Evolutionary conservation across 2,329 filamentous ascomycete species (phyloP).

Genomic region (Trichoderma sp.): DNA sequence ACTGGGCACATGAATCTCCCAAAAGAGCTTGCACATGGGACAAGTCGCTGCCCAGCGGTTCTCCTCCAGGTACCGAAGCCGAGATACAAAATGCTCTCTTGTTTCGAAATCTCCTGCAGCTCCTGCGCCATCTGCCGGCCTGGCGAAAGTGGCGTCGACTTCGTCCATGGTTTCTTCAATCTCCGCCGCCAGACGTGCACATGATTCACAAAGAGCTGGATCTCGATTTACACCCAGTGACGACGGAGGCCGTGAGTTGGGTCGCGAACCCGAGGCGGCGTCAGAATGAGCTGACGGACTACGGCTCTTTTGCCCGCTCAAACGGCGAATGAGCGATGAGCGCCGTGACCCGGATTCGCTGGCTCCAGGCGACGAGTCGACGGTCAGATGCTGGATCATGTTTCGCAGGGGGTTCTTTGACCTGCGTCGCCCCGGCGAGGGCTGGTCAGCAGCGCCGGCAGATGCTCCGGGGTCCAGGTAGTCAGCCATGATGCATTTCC

Average conservation of each 20-base stretch:
- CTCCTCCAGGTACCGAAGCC: constrained; percentile 32
- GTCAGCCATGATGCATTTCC: constrained; percentile 30
- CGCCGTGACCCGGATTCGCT: constrained; percentile 31
- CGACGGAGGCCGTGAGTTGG: constrained; percentile 24
- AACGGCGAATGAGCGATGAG: constrained; percentile 35
- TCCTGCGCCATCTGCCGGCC: constrained; percentile 28
- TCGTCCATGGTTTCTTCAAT: constrained; percentile 35
- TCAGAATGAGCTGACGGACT: constrained; percentile 38
- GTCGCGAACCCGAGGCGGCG: constrained; percentile 22
- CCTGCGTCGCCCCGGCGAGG: constrained; percentile 32
- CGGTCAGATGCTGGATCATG: constrained; percentile 40
- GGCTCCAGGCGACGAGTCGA: constrained; percentile 30
- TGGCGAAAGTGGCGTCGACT: constrained; percentile 32
- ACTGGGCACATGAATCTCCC: constrained; percentile 34
- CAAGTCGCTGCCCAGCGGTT: constrained; percentile 36
- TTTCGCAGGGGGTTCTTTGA: constrained; percentile 37
- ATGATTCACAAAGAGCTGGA: constrained; percentile 32
- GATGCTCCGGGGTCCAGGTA: constrained; percentile 29
- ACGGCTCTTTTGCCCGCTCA: constrained; percentile 38
- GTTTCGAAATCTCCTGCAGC: constrained; percentile 34
- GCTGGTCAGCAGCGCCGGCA: constrained; percentile 23
- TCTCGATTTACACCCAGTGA: constrained; percentile 28
- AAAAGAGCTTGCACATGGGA: constrained; percentile 37
- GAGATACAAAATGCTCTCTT: constrained; percentile 32
- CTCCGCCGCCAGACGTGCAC: constrained; percentile 35